phyloP scores from a whole-genome alignment of 106 monocot genomes.

The Gastrodia elata region DNA sequence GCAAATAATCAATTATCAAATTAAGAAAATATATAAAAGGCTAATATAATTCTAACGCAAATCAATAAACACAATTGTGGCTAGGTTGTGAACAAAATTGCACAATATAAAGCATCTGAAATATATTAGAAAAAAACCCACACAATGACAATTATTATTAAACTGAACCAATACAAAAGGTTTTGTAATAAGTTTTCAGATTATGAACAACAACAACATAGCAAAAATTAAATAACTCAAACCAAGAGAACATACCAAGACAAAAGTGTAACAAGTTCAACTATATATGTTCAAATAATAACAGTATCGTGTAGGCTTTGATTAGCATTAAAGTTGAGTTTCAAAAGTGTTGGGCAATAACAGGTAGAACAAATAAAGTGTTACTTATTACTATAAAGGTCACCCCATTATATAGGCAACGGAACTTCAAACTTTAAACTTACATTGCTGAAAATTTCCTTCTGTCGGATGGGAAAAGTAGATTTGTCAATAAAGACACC shows the following conservation, averaged over 20 bases:
- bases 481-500: slow-evolving; percentile 30
- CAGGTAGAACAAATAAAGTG: not conserved
- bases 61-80: not conserved
- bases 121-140: not conserved
- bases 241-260: not conserved
- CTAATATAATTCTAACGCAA: not conserved
- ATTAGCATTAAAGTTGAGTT: not conserved
- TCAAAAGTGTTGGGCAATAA: not conserved
- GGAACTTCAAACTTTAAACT: not conserved
- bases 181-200: not conserved
- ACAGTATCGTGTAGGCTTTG: not conserved
- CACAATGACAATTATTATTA: not conserved
- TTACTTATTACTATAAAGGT: not conserved
- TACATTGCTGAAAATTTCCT: slow-evolving; percentile 31
- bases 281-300: not conserved
- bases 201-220: not conserved
- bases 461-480: slow-evolving; percentile 15
- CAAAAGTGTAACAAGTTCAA: not conserved
- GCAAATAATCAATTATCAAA: not conserved
- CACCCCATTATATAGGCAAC: not conserved
- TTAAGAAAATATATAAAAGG: not conserved
- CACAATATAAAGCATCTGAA: not conserved
- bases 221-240: not conserved
- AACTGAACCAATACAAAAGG: not conserved
- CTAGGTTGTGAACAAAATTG: not conserved